A percentile compares a stretch with the other conserved stretches of the same genome.
Conservation (phyloP, 306 rosid genomes). For the Hippophae rhamnoides region DNA sequence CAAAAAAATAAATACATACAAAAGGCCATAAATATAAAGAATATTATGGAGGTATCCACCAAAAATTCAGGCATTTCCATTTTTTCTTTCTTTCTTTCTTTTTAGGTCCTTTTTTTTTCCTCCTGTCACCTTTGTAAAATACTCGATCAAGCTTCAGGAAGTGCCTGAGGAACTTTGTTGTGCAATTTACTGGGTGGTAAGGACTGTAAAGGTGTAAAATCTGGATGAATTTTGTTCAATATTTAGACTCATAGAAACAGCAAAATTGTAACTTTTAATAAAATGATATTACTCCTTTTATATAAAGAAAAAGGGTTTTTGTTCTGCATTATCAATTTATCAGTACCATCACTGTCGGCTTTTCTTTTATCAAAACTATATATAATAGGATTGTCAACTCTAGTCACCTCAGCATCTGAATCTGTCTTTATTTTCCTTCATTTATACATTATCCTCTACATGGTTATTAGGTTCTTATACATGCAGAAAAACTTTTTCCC, state of each 20-base stretch:
- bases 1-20: no score
- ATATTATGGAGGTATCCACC: conserved; percentile 27
- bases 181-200: conserved; percentile 39
- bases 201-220: conserved; percentile 75
- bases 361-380: conserved; percentile 11
- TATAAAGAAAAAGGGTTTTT: conserved; percentile 19
- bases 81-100: conserved; percentile 7
- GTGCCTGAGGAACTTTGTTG: conserved; percentile 34
- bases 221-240: conserved; percentile 44
- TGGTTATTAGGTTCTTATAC: conserved; percentile 9
- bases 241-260: conserved; percentile 18
- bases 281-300: conserved; percentile 33
- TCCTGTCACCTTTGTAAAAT: conserved; percentile 41
- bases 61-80: conserved; percentile 45
- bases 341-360: conserved; percentile 27
- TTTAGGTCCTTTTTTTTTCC: conserved; percentile 17
- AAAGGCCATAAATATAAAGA: conserved; percentile 19
- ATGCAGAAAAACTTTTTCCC: conserved; percentile 7
- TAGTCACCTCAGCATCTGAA: conserved; percentile 33
- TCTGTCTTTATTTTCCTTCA: conserved; percentile 19
- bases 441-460: conserved; percentile 9
- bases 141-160: conserved; percentile 27
- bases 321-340: conserved; percentile 17
- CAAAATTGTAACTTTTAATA: conserved; percentile 45
- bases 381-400: conserved; percentile 15